Evolutionary conservation across 495 filamentous ascomycete genomes (phyloP).

Genomic region (Neurospora africana): DNA sequence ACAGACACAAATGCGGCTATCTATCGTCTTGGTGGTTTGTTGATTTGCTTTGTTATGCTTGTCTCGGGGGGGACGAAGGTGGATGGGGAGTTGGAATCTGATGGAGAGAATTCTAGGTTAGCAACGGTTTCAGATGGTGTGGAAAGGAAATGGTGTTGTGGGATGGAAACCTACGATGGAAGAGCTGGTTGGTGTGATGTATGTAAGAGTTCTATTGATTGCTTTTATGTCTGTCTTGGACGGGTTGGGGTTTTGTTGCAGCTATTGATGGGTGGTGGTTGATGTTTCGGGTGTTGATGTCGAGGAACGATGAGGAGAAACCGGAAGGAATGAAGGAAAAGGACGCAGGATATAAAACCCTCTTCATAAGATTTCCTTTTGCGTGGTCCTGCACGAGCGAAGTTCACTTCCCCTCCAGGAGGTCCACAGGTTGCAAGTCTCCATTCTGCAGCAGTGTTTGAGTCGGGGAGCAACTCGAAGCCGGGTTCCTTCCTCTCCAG

Average conservation of each 20-base stretch:
- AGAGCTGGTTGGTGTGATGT: background rate
- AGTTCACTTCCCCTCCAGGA: background rate
- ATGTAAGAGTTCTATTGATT: background rate
- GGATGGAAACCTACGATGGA: background rate
- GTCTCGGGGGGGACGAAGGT: background rate
- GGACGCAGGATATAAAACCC: background rate
- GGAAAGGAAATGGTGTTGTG: background rate
- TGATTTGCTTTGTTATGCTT: background rate
- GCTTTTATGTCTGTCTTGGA: background rate
- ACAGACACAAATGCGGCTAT: background rate
- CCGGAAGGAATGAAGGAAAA: background rate
- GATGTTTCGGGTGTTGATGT: background rate
- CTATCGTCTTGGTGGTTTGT: background rate
- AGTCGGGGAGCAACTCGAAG: too few species aligned
- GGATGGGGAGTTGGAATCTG: background rate
- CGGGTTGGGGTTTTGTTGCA: background rate
- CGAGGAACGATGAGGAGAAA: background rate
- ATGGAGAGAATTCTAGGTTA: background rate
- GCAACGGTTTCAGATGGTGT: background rate
- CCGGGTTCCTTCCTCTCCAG: background rate
- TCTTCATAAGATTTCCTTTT: background rate
- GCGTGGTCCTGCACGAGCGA: background rate
- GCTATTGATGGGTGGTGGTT: background rate
- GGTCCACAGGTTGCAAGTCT: background rate
- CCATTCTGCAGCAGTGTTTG: background rate